Evolutionary conservation across 2,329 filamentous ascomycete genomes (phyloP), one percentile per base, ranked within the genome.

Genomic region (Calonectria leucothoes): DNA sequence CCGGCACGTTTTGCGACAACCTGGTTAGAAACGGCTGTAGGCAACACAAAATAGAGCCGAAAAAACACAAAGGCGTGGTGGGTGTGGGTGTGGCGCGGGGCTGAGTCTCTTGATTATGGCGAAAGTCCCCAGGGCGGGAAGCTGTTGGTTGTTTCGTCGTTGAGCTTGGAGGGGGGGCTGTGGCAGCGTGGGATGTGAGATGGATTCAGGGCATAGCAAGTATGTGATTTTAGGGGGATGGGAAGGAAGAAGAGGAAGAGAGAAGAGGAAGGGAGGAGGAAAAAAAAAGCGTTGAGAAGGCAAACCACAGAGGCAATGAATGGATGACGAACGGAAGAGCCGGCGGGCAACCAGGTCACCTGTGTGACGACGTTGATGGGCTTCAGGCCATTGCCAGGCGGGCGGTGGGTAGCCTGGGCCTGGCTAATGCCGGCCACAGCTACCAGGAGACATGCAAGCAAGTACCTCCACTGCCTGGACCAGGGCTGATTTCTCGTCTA

Each of bases 251-350:
- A 29, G 25, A 17, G 25, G n/a, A 31, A 64, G 39, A 39, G 25
- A 27, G n/a, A 45, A 51, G 35, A 39, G 49, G 37, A 29, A 37
- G 27, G 27, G 23, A 37, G 29, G 27, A 23, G 33, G 31, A 33
- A 15, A n/a, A 33, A 20, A 49, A 65, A 59, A 65, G 57, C 25
- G 27, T 23, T 27, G 65, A 49, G 42, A 45, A 61, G 23, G 49
- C 33, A 69, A 31, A 45, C 4, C 17, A 25, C 25, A 61, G 39
- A 35, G 48, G 51, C 51, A 59, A 49, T 29, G 52, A 42, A 65
- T 68, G 70, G 57, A 72, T 72, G 70, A 72, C 70, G 70, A 72
- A n/a, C 70, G 70, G 70, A 72, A 69, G 66, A 57, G 70, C 70
- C 70, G 70, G 70, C 70, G 70, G 65, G 57, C 61, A 61, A n/a